Percentiles rank a stretch among this genome's conserved stretches.
These are phyloP conservation scores for Rhodofomes roseus DNA, from an alignment of 1,284 basidiomycete genomes.

Conservation along the genomic window DNA sequence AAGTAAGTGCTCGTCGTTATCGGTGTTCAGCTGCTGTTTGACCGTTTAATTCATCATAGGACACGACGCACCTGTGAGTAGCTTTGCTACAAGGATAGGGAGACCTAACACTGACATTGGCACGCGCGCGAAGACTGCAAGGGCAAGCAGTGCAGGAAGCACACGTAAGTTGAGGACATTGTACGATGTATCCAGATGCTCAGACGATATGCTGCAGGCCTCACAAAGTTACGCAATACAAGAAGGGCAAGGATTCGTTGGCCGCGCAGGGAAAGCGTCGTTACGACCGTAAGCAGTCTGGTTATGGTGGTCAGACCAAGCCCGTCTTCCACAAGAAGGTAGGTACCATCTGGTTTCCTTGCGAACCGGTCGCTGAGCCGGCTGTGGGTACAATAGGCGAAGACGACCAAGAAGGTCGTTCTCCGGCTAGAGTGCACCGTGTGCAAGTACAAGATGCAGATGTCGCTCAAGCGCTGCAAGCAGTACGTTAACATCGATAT, in stretches of 20 bases:
- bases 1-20: constrained; percentile 52
- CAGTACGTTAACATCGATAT: constrained; percentile 63
- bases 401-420: constrained; percentile 99
- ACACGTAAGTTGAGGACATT: constrained; percentile 73
- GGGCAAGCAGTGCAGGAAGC: constrained; percentile 97
- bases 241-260: constrained; percentile 96
- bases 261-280: constrained; percentile 99
- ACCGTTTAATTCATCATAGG: constrained; percentile 37
- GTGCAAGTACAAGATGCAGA: constrained; percentile 99
- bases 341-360: constrained; percentile 20
- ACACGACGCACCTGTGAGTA: constrained; percentile 82
- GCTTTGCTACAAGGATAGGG: constrained; percentile 1
- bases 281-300: constrained; percentile 98
- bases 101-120: constrained; percentile 14
- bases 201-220: constrained; percentile 50
- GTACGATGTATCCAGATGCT: background rate
- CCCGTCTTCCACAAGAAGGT: constrained; percentile 99
- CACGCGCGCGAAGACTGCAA: constrained; percentile 75
- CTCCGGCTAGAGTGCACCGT: constrained; percentile 96
- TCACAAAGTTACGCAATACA: constrained; percentile 98
- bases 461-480: constrained; percentile 98
- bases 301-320: constrained; percentile 99
- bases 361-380: background rate
- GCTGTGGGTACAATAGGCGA: constrained; percentile 53
- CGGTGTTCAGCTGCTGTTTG: constrained; percentile 13